Percentiles rank a stretch among this genome's conserved stretches.
phyloP scores from a whole-genome alignment of 768 basidiomycete genomes.

The Candolleomyces aberdarensis region DNA sequence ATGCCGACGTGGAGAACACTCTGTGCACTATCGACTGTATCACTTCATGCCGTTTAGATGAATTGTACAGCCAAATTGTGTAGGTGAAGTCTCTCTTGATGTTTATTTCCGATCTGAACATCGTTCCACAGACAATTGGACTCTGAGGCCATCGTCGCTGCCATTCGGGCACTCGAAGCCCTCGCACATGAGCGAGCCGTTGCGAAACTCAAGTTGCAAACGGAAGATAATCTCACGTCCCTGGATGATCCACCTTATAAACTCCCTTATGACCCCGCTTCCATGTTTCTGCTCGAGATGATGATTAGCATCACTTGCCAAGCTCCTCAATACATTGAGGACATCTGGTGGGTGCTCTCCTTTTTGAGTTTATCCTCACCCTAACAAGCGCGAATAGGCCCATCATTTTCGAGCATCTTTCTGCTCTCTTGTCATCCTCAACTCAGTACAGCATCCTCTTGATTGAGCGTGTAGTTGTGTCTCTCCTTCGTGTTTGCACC shows the following conservation, averaged over 20 bases:
- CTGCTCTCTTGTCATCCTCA: conserved; percentile 72
- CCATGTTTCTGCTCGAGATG: conserved; percentile 90
- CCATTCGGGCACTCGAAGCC: conserved; percentile 81
- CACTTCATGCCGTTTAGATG: conserved; percentile 88
- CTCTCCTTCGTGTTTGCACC: conserved; percentile 78
- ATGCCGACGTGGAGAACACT: conserved; percentile 90
- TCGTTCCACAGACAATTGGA: conserved; percentile 61
- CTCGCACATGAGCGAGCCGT: conserved; percentile 89
- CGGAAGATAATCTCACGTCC: conserved; percentile 50
- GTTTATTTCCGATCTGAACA: conserved; percentile 1
- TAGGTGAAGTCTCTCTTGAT: conserved; percentile 36
- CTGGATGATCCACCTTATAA: conserved; percentile 46
- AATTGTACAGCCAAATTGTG: conserved; percentile 92
- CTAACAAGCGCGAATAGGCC: conserved; percentile 58
- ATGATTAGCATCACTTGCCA: conserved; percentile 89
- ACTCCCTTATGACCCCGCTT: conserved; percentile 91
- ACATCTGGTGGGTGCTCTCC: conserved; percentile 68
- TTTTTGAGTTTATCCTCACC: background rate
- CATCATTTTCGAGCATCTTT: conserved; percentile 89
- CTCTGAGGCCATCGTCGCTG: conserved; percentile 75
- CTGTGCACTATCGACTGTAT: conserved; percentile 95
- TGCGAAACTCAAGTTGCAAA: conserved; percentile 68
- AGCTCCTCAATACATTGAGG: conserved; percentile 74
- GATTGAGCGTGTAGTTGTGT: conserved; percentile 92
- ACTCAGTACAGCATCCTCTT: conserved; percentile 85